phyloP scores from a whole-genome alignment of 164 flowering plant species.

The Litsea cubeba region DNA sequence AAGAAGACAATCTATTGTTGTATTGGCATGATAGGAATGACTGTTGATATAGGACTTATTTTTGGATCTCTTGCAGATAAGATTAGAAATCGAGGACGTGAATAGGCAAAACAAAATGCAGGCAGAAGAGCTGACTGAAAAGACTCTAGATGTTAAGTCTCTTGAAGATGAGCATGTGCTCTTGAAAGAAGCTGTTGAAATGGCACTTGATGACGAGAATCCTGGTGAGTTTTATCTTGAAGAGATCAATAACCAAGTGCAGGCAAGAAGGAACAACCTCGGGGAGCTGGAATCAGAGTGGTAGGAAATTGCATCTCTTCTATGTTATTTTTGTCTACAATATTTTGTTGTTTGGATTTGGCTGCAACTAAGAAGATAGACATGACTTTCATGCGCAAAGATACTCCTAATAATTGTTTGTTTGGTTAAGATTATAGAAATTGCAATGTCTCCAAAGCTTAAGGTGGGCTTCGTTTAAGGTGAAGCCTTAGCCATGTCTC shows the following conservation, averaged over 20 bases:
- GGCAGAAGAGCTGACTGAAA: constrained; percentile 21
- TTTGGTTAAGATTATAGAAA: too few species aligned
- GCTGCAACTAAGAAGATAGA: background rate
- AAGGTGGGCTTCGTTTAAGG: too few species aligned
- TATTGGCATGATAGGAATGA: background rate
- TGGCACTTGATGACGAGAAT: constrained; percentile 50
- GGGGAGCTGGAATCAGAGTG: constrained; percentile 38
- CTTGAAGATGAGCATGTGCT: constrained; percentile 42
- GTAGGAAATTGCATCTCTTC: constrained; percentile 23
- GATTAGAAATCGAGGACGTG: constrained; percentile 16
- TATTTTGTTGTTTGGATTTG: background rate
- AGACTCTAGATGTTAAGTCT: constrained; percentile 24
- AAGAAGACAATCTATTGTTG: background rate
- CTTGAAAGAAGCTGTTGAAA: constrained; percentile 40
- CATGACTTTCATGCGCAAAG: background rate
- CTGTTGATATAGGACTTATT: constrained; percentile 1
- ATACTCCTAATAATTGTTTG: too few species aligned
- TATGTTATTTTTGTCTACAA: background rate
- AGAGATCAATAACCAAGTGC: constrained; percentile 38
- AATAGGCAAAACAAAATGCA: constrained; percentile 27
- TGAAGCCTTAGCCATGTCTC: too few species aligned
- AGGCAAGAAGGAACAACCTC: constrained; percentile 31
- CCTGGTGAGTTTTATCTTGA: constrained; percentile 33
- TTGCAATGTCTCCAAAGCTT: too few species aligned
- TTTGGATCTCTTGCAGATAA: constrained; percentile 22